phyloP scores from a whole-genome alignment of 1,284 basidiomycete genomes.

The Moesziomyces antarcticus region DNA sequence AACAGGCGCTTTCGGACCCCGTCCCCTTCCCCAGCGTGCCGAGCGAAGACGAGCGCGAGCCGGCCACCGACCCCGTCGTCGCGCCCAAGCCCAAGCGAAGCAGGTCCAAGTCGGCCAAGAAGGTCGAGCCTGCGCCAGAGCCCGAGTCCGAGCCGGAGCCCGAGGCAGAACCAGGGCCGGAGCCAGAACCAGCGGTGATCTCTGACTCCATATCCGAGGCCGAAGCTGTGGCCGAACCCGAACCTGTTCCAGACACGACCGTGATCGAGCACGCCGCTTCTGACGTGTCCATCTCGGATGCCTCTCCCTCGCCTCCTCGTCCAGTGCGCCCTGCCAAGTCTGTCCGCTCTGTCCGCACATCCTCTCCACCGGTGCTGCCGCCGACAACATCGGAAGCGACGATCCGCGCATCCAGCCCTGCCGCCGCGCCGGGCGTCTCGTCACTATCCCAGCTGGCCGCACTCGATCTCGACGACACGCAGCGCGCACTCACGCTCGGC shows the following conservation, averaged over 20 bases:
- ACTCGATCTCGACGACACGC: slow-evolving; percentile 18
- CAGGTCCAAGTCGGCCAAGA: slow-evolving; percentile 39
- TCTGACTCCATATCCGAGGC: too few species aligned
- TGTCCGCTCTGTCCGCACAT: too few species aligned
- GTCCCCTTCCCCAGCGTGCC: slow-evolving; percentile 19
- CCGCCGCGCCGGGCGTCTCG: slow-evolving; percentile 13
- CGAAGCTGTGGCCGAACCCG: slow-evolving; percentile 1
- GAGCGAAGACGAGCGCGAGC: slow-evolving; percentile 8
- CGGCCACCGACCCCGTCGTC: slow-evolving; percentile 18
- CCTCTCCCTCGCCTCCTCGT: too few species aligned
- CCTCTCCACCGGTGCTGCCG: not conserved
- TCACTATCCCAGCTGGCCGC: slow-evolving; percentile 18
- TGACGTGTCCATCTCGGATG: not conserved
- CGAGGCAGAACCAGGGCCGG: not conserved
- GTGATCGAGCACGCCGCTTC: not conserved
- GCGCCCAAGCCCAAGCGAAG: slow-evolving; percentile 28
- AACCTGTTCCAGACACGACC: not conserved
- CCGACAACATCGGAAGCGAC: slow-evolving; percentile 30
- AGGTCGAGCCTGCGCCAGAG: not conserved
- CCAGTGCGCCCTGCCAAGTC: too few species aligned
- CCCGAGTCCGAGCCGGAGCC: not conserved
- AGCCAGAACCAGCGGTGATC: not conserved
- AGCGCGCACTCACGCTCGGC: slow-evolving; percentile 43
- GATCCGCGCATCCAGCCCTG: slow-evolving; percentile 22
- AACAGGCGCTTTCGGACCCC: slow-evolving; percentile 31